Evolutionary conservation across 2,329 filamentous ascomycete species (phyloP).

Genomic region (Colletotrichum chrysophilum): DNA sequence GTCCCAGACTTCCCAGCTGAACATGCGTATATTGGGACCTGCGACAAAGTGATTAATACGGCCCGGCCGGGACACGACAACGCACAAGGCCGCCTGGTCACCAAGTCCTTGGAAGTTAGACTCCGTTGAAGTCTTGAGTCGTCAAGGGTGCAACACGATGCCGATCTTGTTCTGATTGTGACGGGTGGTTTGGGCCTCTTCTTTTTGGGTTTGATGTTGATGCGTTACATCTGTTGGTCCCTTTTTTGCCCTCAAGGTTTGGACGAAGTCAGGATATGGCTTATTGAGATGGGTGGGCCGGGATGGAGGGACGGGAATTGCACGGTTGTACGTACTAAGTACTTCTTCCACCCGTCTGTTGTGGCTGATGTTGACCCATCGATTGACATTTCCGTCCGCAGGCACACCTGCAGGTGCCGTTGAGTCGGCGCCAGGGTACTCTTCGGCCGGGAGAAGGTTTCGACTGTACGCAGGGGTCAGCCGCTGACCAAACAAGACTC

Average conservation of each 20-base stretch:
- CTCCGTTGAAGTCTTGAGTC: background rate
- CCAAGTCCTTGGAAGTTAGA: background rate
- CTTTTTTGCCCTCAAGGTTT: slow-evolving; percentile 2
- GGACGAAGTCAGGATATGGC: slow-evolving; percentile 1
- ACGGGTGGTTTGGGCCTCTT: background rate
- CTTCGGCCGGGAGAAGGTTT: slow-evolving; percentile 9
- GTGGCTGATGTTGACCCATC: background rate
- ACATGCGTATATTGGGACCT: background rate
- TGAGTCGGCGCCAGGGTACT: background rate
- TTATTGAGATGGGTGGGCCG: background rate
- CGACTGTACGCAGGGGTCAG: slow-evolving; percentile 11
- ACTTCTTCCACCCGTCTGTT: background rate
- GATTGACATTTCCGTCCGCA: background rate
- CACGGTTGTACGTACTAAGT: background rate
- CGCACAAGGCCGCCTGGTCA: background rate
- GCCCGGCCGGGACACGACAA: background rate
- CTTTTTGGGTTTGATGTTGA: background rate
- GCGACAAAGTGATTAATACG: background rate
- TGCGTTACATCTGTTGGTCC: slow-evolving; percentile 4
- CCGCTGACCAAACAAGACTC: background rate
- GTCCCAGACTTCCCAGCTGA: background rate
- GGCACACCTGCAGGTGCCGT: background rate
- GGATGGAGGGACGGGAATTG: slow-evolving; percentile 8
- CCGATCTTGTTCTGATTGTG: background rate
- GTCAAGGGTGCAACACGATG: background rate